These are phyloP conservation scores for Xylaria sp. DNA, from an alignment of 2,329 filamentous ascomycete species.

Conservation along the genomic window DNA sequence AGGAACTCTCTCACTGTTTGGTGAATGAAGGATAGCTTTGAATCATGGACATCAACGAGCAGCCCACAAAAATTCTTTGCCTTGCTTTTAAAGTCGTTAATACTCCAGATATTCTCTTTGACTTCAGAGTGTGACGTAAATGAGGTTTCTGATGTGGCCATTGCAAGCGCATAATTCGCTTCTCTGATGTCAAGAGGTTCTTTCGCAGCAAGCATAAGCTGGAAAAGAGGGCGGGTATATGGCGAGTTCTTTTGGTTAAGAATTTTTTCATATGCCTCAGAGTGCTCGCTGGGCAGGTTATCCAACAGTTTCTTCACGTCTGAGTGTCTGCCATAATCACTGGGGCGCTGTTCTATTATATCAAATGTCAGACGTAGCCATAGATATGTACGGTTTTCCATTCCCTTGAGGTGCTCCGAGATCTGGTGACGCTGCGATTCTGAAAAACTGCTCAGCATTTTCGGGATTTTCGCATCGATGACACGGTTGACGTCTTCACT, in stretches of 20 bases:
- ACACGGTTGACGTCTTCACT: conserved; percentile 18
- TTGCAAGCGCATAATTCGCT: conserved; percentile 15
- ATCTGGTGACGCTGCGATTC: too few species aligned
- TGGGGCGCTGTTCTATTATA: not conserved
- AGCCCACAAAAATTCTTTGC: conserved; percentile 23
- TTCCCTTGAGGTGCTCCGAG: conserved; percentile 17
- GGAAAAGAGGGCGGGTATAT: conserved; percentile 1
- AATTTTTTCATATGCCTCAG: conserved; percentile 25
- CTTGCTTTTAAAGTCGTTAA: not conserved
- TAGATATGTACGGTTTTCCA: conserved; percentile 27
- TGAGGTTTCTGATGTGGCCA: not conserved
- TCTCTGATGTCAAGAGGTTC: conserved; percentile 2
- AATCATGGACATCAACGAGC: conserved; percentile 15
- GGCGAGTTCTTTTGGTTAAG: not conserved
- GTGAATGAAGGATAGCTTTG: conserved; percentile 24
- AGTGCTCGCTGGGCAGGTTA: not conserved
- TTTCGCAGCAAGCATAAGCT: conserved; percentile 16
- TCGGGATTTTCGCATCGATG: conserved; percentile 14
- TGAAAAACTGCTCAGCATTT: not conserved
- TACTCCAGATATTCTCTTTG: not conserved
- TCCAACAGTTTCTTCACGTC: not conserved
- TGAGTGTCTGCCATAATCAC: not conserved
- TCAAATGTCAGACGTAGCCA: conserved; percentile 21
- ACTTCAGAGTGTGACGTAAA: not conserved
- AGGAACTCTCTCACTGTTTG: conserved; percentile 25